Evolutionary conservation across 2,329 filamentous ascomycete species (phyloP).

Genomic region (Phialocephala sp.): DNA sequence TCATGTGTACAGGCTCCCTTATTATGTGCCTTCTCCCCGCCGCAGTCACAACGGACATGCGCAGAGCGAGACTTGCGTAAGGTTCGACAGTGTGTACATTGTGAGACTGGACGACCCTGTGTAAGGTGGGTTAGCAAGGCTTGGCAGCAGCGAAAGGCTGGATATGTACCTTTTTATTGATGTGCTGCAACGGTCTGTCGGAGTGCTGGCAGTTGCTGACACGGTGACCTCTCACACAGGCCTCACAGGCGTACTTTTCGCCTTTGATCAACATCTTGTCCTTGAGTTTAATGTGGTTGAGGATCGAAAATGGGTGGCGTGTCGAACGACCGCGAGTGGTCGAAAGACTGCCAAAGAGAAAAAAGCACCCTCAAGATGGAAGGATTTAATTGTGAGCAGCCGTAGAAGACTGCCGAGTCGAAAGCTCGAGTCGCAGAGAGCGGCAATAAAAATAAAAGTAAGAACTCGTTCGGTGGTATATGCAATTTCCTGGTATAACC

Average conservation of each 20-base stretch:
- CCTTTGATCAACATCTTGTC: conserved; percentile 82
- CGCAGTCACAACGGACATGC: conserved; percentile 96
- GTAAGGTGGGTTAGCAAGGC: conserved; percentile 17
- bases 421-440: conserved; percentile 41
- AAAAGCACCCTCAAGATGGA: conserved; percentile 38
- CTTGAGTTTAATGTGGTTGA: conserved; percentile 31
- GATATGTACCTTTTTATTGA: conserved; percentile 77
- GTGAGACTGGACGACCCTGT: conserved; percentile 86
- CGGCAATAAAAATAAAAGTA: conserved; percentile 27
- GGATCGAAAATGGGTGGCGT: conserved; percentile 28
- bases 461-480: conserved; percentile 36
- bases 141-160: not conserved
- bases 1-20: conserved; percentile 59
- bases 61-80: conserved; percentile 95
- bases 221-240: conserved; percentile 93
- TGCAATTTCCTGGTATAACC: conserved; percentile 27
- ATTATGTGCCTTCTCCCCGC: conserved; percentile 82
- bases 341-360: conserved; percentile 35
- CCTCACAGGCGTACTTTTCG: conserved; percentile 95
- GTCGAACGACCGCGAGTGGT: conserved; percentile 39
- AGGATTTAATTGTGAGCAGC: conserved; percentile 39
- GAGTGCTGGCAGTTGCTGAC: conserved; percentile 98
- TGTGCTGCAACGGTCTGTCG: conserved; percentile 89
- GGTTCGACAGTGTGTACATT: conserved; percentile 95
- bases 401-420: conserved; percentile 42